Evolutionary conservation across 257 asterid species (phyloP).

Genomic region (Fraxinus cuspidata): DNA sequence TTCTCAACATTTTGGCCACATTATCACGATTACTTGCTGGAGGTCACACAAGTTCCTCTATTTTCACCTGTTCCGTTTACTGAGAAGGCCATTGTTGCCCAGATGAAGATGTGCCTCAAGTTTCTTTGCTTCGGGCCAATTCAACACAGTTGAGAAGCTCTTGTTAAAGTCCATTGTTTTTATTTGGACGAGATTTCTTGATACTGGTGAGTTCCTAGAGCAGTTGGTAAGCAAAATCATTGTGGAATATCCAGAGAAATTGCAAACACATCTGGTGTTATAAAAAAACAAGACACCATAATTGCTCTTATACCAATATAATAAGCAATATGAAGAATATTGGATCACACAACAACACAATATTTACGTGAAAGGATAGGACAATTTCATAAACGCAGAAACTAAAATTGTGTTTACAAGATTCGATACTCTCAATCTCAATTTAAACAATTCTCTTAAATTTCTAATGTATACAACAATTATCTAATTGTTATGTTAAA

Average conservation of each 20-base stretch:
- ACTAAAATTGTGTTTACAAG: too few relatives aligned
- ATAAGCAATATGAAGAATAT: too few relatives aligned
- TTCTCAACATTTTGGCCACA: slow-evolving; percentile 73
- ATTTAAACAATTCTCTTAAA: too few relatives aligned
- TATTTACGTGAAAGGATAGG: too few relatives aligned
- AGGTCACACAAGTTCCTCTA: slow-evolving; percentile 74
- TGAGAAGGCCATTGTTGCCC: slow-evolving; percentile 69
- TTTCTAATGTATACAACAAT: too few relatives aligned
- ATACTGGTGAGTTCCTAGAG: slow-evolving; percentile 61
- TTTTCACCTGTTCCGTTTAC: slow-evolving; percentile 77
- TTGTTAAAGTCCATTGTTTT: slow-evolving; percentile 75
- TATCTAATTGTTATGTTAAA: too few relatives aligned
- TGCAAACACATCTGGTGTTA: slow-evolving; percentile 42
- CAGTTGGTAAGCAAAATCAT: slow-evolving; percentile 58
- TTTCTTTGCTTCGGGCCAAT: slow-evolving; percentile 52
- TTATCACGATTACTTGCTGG: slow-evolving; percentile 72
- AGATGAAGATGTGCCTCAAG: slow-evolving; percentile 66
- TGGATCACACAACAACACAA: too few relatives aligned
- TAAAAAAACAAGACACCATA: too few relatives aligned
- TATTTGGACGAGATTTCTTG: slow-evolving; percentile 83
- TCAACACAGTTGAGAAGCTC: slow-evolving; percentile 66
- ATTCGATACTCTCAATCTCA: too few relatives aligned
- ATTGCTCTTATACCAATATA: too few relatives aligned
- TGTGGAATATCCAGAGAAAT: slow-evolving; percentile 56
- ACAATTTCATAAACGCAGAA: too few relatives aligned